Conservation (phyloP, 345 rosid genomes). For the Excoecaria agallocha region DNA sequence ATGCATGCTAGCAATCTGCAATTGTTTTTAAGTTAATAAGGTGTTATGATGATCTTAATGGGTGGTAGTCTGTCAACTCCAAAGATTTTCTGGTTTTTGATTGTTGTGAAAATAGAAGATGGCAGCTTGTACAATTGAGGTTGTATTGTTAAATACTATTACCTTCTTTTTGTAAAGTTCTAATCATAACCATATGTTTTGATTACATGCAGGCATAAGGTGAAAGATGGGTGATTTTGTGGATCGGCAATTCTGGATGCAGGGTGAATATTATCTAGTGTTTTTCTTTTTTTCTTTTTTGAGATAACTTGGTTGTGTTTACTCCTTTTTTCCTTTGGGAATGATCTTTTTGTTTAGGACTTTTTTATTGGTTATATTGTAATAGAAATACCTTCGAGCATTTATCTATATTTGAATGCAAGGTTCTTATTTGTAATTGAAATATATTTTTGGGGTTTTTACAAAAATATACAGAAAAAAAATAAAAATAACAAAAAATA, state of each 20-base stretch:
- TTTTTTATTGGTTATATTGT: conserved; percentile 22
- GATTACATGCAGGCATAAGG: conserved; percentile 39
- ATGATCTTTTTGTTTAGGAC: conserved; percentile 18
- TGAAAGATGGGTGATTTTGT: conserved; percentile 18
- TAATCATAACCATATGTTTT: background rate
- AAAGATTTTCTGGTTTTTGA: background rate
- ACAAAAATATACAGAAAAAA: too few species aligned
- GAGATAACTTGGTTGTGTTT: conserved; percentile 24
- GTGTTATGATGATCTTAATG: background rate
- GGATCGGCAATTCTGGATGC: conserved; percentile 52
- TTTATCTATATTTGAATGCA: conserved; percentile 15
- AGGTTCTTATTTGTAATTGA: conserved; percentile 19
- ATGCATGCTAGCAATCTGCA: too few species aligned
- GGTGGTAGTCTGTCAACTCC: background rate
- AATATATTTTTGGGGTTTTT: background rate
- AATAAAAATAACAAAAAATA: too few species aligned
- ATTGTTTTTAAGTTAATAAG: too few species aligned
- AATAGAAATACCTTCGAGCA: conserved; percentile 24
- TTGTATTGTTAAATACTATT: background rate
- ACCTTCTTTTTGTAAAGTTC: background rate
- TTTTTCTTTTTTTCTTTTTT: too few species aligned
- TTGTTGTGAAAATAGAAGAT: background rate
- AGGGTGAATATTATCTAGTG: conserved; percentile 57
- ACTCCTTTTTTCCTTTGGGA: background rate
- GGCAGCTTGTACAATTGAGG: background rate